phyloP scores from a whole-genome alignment of 163 green algal species.

The Volvox carteri region DNA sequence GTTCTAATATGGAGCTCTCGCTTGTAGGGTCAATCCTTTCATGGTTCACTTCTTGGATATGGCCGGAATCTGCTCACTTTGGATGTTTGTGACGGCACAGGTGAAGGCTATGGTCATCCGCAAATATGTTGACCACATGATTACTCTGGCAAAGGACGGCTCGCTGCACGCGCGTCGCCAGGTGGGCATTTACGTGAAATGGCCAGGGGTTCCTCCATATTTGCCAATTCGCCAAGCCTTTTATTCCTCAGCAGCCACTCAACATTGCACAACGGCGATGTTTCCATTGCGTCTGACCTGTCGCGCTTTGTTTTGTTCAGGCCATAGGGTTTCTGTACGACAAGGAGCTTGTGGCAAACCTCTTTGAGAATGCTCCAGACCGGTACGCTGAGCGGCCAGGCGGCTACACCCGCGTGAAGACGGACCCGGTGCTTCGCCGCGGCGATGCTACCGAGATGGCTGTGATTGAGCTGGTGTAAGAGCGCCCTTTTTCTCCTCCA shows the following conservation, averaged over 20 bases:
- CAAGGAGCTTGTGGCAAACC: conserved; percentile 89
- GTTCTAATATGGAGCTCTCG: too few species aligned
- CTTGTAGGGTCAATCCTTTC: too few species aligned
- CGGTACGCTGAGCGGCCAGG: conserved; percentile 91
- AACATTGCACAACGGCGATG: too few species aligned
- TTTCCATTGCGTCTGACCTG: neutral
- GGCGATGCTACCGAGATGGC: conserved; percentile 96
- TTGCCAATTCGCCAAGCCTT: too few species aligned
- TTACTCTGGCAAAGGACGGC: conserved; percentile 95
- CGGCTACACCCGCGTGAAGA: conserved; percentile 94
- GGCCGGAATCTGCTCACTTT: neutral
- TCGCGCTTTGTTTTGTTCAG: conserved; percentile 45
- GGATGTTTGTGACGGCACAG: conserved; percentile 61
- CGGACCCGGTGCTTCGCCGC: conserved; percentile 76
- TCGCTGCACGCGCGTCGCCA: conserved; percentile 92
- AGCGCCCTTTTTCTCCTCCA: too few species aligned
- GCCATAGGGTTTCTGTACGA: conserved; percentile 96
- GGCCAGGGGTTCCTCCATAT: neutral
- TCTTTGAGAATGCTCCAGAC: conserved; percentile 93
- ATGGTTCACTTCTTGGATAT: too few species aligned
- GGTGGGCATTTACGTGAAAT: conserved; percentile 60
- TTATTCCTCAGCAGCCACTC: too few species aligned
- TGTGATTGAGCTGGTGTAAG: conserved; percentile 95
- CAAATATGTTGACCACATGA: conserved; percentile 98
- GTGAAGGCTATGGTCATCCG: conserved; percentile 94